Conservation (phyloP, 2,329 filamentous ascomycete genomes). For the Zasmidium angulare region DNA sequence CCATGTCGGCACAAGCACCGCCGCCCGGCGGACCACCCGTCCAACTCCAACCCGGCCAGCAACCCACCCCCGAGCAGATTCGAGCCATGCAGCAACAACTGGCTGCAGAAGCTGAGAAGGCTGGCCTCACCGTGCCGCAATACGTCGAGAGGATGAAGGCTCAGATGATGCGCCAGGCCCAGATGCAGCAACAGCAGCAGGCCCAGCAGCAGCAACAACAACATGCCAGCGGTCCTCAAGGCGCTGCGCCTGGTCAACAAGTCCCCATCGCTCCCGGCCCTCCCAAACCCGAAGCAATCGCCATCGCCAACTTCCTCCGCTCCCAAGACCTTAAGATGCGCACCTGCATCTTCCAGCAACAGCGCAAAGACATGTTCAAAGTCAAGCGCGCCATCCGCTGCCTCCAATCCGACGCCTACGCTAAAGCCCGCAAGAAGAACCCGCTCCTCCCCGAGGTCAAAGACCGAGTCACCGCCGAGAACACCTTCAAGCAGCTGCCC, state of each 20-base stretch:
- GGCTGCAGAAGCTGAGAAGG: slow-evolving; percentile 76
- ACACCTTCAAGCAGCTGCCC: slow-evolving; percentile 90
- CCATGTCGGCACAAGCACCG: background rate
- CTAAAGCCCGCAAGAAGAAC: slow-evolving; percentile 86
- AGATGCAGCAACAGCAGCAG: slow-evolving; percentile 43
- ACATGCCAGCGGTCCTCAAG: slow-evolving; percentile 38
- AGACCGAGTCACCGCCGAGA: slow-evolving; percentile 85
- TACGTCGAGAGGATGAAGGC: slow-evolving; percentile 63
- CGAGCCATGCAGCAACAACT: slow-evolving; percentile 79
- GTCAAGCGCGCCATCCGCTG: slow-evolving; percentile 95
- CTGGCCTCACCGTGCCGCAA: slow-evolving; percentile 80
- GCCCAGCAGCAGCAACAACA: slow-evolving; percentile 38
- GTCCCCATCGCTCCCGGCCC: slow-evolving; percentile 74
- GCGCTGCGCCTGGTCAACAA: slow-evolving; percentile 51
- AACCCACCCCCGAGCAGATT: slow-evolving; percentile 81
- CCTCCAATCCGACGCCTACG: slow-evolving; percentile 83
- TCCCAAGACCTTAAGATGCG: slow-evolving; percentile 82
- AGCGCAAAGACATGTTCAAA: slow-evolving; percentile 97
- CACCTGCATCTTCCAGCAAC: slow-evolving; percentile 90
- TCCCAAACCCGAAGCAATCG: slow-evolving; percentile 83
- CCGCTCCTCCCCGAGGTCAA: slow-evolving; percentile 82
- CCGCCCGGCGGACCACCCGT: slow-evolving; percentile 7
- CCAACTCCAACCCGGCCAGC: slow-evolving; percentile 41
- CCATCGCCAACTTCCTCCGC: slow-evolving; percentile 84
- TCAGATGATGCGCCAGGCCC: slow-evolving; percentile 58